These are phyloP conservation scores for Xylariaceae sp. DNA, from an alignment of 2,329 filamentous ascomycete species.

Conservation along the genomic window DNA sequence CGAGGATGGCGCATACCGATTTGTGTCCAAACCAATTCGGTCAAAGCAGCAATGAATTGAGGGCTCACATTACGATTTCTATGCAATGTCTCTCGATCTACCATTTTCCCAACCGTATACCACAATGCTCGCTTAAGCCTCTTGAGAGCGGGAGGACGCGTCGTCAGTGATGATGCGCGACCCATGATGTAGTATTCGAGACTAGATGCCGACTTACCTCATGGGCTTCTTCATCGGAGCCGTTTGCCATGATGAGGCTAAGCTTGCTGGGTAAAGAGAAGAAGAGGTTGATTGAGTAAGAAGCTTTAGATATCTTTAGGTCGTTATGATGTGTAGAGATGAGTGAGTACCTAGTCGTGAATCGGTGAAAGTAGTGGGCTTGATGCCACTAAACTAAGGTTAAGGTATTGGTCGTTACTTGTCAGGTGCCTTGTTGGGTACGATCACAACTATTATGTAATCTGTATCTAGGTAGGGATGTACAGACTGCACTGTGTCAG, in stretches of 20 bases:
- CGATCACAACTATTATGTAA: too few species aligned
- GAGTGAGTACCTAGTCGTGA: neutral
- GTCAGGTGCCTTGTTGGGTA: too few species aligned
- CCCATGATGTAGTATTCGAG: neutral
- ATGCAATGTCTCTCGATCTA: constrained; percentile 73
- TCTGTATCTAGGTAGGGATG: too few species aligned
- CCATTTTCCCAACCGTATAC: constrained; percentile 78
- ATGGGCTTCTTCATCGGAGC: constrained; percentile 30
- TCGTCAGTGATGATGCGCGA: constrained; percentile 1
- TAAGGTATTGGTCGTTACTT: too few species aligned
- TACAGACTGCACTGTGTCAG: too few species aligned
- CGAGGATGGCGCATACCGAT: constrained; percentile 51
- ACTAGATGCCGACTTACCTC: constrained; percentile 21
- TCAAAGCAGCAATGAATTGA: constrained; percentile 77
- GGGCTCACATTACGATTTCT: constrained; percentile 80
- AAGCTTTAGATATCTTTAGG: neutral
- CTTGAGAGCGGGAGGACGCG: constrained; percentile 37
- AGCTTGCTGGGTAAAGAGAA: neutral
- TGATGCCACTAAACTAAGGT: too few species aligned
- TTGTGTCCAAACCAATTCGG: constrained; percentile 69
- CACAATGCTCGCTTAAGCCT: constrained; percentile 79
- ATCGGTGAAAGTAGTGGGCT: too few species aligned
- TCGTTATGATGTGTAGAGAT: neutral
- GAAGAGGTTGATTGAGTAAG: neutral
- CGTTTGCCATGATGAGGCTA: constrained; percentile 28